Conservation (phyloP, 1,284 basidiomycete species). For the Naganishia sp. region DNA sequence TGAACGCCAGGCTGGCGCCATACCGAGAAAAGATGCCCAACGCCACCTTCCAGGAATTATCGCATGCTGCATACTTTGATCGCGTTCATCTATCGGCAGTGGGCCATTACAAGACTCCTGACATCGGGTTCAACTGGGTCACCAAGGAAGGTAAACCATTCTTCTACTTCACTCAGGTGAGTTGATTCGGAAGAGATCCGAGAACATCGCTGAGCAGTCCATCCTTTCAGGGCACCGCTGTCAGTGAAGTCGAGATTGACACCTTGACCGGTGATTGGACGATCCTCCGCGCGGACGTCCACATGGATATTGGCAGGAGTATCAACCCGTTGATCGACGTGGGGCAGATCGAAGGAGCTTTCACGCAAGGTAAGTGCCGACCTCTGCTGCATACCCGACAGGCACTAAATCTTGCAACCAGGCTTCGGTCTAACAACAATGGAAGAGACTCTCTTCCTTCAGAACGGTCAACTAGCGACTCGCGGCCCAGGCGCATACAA, state of each 20-base stretch:
- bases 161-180: constrained; percentile 42
- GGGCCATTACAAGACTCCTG: constrained; percentile 49
- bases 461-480: constrained; percentile 48
- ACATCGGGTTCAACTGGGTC: constrained; percentile 49
- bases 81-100: constrained; percentile 47
- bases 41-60: constrained; percentile 38
- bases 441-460: constrained; percentile 48
- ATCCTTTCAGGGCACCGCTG: constrained; percentile 38
- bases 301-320: constrained; percentile 50
- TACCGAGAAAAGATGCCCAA: constrained; percentile 39
- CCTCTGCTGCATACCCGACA: constrained; percentile 26
- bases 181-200: not conserved
- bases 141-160: constrained; percentile 41
- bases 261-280: constrained; percentile 44
- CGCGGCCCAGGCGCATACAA: constrained; percentile 46
- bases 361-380: constrained; percentile 29
- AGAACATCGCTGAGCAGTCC: constrained; percentile 40
- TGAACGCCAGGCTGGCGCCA: constrained; percentile 45
- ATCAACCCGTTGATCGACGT: constrained; percentile 52
- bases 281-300: constrained; percentile 34
- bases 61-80: constrained; percentile 48
- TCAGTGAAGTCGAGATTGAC: constrained; percentile 51
- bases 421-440: constrained; percentile 45
- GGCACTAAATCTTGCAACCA: constrained; percentile 29
- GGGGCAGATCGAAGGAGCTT: constrained; percentile 51